Base-by-base conservation (phyloP, 2,329 filamentous ascomycete species). In the Alternaria sp. region DNA sequence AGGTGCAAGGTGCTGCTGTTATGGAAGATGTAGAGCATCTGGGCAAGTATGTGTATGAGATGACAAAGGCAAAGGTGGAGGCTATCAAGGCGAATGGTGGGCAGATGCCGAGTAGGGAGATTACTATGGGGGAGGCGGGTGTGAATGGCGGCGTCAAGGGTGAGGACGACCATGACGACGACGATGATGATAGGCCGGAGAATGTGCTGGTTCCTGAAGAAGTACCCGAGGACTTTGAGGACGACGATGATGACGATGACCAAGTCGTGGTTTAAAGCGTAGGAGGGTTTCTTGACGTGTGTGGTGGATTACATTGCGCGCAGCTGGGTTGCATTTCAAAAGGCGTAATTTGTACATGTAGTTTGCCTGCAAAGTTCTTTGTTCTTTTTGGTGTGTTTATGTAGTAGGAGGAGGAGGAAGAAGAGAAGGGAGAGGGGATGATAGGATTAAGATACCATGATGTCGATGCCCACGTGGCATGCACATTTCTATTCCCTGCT, bases 21-120 rank as follows among this genome's bases (percentile, higher is more conserved):
- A 98, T 99, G 92, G 92, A 94, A 71, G 88, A 91, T 34, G 90
- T 98, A 1, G 94, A 99, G 82, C 95, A 99, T 81, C 80, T 99
- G 36, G 95, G 95, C 0, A 91, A 97, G 80, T 99, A 97, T 78
- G 94, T 99, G 22, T 97, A 88, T 76, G 92, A 99, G 79, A 99
- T 99, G 93, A 97, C 93, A 4, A 87, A 90, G 73, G 88, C 88
- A 8, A 90, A 89, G 78, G 78, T 90, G 2, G 85, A 87, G 72
- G 84, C 83, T 45, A 72, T 89, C 71, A 87, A 84, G 65, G 80
- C 77, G 48, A 77, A 75, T 6, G 75, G 75, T 1, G 79, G 73
- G 0, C 59, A 65, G 12, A 46, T 80, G 62, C 70, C 70, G 5
- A 80, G 79, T 14, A 72, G 76, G 27, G 76, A 80, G 56, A 68